Conservation (phyloP, 73 alveolate genomes). For the Symbiodinium natans region DNA sequence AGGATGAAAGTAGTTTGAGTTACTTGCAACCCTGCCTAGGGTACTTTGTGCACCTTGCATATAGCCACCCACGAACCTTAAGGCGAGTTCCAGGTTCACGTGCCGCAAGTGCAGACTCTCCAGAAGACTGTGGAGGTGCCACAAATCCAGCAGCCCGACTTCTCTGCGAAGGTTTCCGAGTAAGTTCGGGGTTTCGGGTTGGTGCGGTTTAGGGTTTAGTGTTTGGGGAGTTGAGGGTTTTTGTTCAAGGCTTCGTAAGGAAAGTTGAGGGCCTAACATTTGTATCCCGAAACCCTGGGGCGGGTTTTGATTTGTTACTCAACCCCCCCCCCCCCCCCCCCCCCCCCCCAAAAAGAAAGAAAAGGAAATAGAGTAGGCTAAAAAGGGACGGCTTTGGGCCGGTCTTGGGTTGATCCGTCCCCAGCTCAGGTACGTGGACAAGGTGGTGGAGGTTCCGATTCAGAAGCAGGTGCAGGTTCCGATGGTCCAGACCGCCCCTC, state of each 20-base stretch:
- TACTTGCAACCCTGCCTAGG: background rate
- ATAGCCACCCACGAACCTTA: no score
- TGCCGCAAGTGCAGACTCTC: constrained; percentile 59
- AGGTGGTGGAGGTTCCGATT: constrained; percentile 55
- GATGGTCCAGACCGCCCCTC: constrained; percentile 36
- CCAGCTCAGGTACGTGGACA: constrained; percentile 58
- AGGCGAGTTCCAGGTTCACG: constrained; percentile 80
- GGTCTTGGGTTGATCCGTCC: no score
- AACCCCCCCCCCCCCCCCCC: no score
- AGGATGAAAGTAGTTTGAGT: background rate
- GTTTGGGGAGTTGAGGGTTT: background rate
- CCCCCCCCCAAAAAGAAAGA: no score
- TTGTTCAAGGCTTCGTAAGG: background rate
- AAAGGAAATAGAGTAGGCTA: no score
- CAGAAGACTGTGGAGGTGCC: constrained; percentile 89
- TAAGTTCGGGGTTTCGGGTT: constrained; percentile 18
- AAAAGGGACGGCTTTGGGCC: no score
- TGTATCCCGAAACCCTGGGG: background rate
- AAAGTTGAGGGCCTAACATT: background rate
- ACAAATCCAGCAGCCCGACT: constrained; percentile 57
- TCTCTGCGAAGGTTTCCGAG: constrained; percentile 33
- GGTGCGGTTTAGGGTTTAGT: constrained; percentile 4
- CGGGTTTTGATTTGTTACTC: no score
- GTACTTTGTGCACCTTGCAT: background rate
- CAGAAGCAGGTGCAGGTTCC: constrained; percentile 57